Conservation (phyloP, 2,329 filamentous ascomycete species). For the Aspergillus alliaceus region DNA sequence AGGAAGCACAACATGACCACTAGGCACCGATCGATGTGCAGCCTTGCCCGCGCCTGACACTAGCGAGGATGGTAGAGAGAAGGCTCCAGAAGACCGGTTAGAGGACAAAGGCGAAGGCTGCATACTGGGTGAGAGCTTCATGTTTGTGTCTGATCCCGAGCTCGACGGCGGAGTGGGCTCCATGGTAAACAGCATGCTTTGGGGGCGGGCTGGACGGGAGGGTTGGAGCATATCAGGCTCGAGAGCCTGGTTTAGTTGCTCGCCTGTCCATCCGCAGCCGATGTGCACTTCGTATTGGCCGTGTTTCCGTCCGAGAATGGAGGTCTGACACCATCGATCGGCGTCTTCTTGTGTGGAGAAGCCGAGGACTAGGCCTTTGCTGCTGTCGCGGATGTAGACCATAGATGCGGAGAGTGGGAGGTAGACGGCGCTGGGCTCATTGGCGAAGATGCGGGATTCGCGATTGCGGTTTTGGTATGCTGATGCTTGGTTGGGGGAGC, state of each 20-base stretch:
- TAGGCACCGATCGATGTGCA: not conserved
- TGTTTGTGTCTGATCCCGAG: not conserved
- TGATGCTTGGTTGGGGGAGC: not conserved
- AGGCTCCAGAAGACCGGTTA: not conserved
- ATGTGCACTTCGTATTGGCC: not conserved
- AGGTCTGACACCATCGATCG: not conserved
- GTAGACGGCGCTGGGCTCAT: not conserved
- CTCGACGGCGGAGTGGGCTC: not conserved
- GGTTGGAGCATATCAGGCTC: no score
- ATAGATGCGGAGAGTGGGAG: not conserved
- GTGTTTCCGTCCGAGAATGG: not conserved
- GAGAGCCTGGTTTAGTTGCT: not conserved
- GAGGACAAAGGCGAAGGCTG: not conserved
- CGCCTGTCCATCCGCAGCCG: not conserved
- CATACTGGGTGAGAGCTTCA: not conserved
- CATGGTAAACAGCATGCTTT: not conserved
- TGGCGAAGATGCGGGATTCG: constrained; percentile 6
- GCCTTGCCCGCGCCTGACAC: not conserved
- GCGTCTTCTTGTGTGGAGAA: not conserved
- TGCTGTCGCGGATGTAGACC: not conserved
- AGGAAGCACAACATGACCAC: not conserved
- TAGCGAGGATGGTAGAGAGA: not conserved
- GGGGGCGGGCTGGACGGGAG: not conserved
- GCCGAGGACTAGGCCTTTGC: not conserved
- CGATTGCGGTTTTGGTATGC: constrained; percentile 4